A percentile compares a stretch with the other conserved stretches of the same genome.
These are phyloP conservation scores for Straminergon stramineum DNA, from an alignment of 225 moss, liverwort and hornwort genomes.

Conservation along the genomic window DNA sequence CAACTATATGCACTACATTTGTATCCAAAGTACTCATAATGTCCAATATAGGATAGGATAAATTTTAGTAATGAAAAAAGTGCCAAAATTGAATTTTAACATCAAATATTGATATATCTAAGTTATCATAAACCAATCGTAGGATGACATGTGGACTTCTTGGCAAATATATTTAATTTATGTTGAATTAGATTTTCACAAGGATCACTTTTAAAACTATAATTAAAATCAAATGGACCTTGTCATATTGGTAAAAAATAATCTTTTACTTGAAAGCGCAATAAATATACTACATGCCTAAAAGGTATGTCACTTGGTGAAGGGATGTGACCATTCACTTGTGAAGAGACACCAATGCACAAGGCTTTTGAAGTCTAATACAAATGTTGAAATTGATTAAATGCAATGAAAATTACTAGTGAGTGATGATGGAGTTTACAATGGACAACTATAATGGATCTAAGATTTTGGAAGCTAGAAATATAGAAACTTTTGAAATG, in stretches of 20 bases:
- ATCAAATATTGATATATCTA: neutral
- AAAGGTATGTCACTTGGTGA: neutral
- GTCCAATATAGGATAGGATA: neutral
- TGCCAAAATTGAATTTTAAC: neutral
- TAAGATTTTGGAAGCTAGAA: neutral
- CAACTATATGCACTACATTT: too few relatives aligned
- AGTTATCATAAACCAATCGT: neutral
- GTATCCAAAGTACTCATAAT: neutral
- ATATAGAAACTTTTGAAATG: neutral
- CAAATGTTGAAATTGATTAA: neutral
- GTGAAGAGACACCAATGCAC: neutral
- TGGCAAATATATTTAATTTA: too few relatives aligned
- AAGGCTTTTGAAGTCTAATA: neutral
- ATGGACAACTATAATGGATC: neutral
- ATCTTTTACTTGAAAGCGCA: neutral
- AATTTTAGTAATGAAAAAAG: neutral
- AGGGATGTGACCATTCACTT: neutral
- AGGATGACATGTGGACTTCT: neutral
- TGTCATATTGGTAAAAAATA: fast-evolving
- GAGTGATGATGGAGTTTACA: neutral
- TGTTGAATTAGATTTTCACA: too few relatives aligned
- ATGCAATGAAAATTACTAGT: neutral
- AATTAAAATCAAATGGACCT: neutral
- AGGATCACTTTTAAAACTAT: fast-evolving
- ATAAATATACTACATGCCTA: too few relatives aligned